phyloP scores from a whole-genome alignment of 352 stramenopile species.

The Phytophthora pistaciae region DNA sequence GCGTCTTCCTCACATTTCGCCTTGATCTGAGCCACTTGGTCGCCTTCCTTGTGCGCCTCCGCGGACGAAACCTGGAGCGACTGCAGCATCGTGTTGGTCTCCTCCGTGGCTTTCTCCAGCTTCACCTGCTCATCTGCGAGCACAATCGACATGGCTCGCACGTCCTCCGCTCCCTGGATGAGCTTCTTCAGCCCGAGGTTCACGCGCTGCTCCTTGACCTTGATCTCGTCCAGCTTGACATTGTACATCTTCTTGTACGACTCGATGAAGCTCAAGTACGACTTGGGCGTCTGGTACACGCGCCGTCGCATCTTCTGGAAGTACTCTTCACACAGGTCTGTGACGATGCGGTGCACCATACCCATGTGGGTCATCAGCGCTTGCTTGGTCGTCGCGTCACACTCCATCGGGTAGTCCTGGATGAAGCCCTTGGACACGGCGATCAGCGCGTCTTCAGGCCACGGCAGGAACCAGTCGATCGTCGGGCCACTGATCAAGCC shows the following conservation, averaged over 20 bases:
- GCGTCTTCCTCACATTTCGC: slow-evolving; percentile 97
- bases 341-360: slow-evolving; percentile 98
- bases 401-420: slow-evolving; percentile 96
- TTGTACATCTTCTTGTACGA: slow-evolving; percentile 98
- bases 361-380: slow-evolving; percentile 98
- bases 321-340: slow-evolving; percentile 98
- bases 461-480: slow-evolving; percentile 99
- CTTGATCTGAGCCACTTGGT: slow-evolving; percentile 97
- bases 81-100: slow-evolving; percentile 98
- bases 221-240: slow-evolving; percentile 94
- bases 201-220: slow-evolving; percentile 97
- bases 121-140: slow-evolving; percentile 97
- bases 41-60: slow-evolving; percentile 97
- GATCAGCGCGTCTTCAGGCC: slow-evolving; percentile 98
- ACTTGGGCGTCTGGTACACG: slow-evolving; percentile 99
- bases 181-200: slow-evolving; percentile 98
- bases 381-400: slow-evolving; percentile 83
- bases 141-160: slow-evolving; percentile 97
- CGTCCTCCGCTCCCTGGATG: slow-evolving; percentile 97
- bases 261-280: slow-evolving; percentile 98
- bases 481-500: slow-evolving; percentile 97
- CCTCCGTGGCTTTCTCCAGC: slow-evolving; percentile 95
- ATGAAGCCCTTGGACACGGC: slow-evolving; percentile 98
- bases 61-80: slow-evolving; percentile 96
- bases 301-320: slow-evolving; percentile 97